Base-by-base conservation (phyloP, 352 stramenopile species). In the Pythium coloratum region DNA sequence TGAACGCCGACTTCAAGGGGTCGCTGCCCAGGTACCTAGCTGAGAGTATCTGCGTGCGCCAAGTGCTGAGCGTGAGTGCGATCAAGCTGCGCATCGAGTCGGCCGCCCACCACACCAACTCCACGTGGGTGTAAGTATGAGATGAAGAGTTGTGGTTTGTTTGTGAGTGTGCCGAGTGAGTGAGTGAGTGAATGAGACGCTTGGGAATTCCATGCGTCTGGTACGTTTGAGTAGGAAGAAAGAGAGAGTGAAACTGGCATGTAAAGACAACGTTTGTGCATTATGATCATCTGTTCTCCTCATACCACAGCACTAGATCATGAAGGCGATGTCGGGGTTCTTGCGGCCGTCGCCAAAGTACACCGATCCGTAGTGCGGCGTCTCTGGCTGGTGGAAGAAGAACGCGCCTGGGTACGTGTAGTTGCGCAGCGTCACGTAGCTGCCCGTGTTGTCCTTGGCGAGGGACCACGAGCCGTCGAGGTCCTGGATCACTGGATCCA, bases 261-360 rank as follows among this genome's bases (percentile, higher is more conserved):
- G 42, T 50, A 50, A 50, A 50, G 24, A 50, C n/a, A 5, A 50
- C 42, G 42, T 50, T 50, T 50, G 14, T 50, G 42, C 42, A 50
- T 50, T 50, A 13, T 5, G 13, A 50, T 50, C 42, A 7, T 20
- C 14, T 24, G 20, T 24, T 24, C 20, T 24, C 20, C 20, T 24
- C 20, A 24, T 24, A 24, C 20, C 20, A 24, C 20, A 24, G 20
- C 20, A 24, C 42, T 64, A 91, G 50, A 89, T 77, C 84, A 89
- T 90, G 68, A 92, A 90, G 13, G 81, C 83, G 36, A 90, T 77
- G 67, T 90, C 80, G 0, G 77, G 78, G 62, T 92, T 94, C 72
- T 85, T 88, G 44, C 81, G 76, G 16, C 86, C 86, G 61, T 92
- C 82, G 32, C 86, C 86, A 66, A 94, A 90, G 77, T 94, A 94